Conservation (phyloP, 192 early-diverging fungal genomes). For the Entophlyctis luteolus region DNA sequence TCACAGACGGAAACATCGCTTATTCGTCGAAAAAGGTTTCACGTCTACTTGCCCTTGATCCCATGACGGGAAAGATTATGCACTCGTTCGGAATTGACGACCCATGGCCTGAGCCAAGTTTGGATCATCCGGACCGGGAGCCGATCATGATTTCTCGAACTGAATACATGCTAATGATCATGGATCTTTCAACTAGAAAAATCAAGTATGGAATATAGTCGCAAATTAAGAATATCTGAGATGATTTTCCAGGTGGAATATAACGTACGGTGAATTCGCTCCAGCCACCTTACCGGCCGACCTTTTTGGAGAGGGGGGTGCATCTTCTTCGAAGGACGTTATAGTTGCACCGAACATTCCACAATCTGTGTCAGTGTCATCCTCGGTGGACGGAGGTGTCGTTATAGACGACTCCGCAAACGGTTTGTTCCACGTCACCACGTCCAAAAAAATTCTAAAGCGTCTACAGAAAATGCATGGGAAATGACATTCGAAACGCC, state of each 20-base stretch:
- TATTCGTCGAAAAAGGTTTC: conserved; percentile 69
- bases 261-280: conserved; percentile 41
- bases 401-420: conserved; percentile 14
- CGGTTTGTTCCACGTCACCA: too few species aligned
- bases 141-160: conserved; percentile 23
- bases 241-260: conserved; percentile 42
- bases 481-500: conserved; percentile 28
- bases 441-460: not conserved
- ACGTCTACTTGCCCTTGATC: conserved; percentile 66
- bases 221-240: too few species aligned
- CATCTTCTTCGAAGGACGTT: not conserved
- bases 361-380: not conserved
- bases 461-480: conserved; percentile 9
- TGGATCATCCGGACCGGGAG: not conserved
- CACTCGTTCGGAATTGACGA: conserved; percentile 52
- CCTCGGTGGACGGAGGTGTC: conserved; percentile 2
- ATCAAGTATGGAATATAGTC: conserved; percentile 27
- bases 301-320: not conserved
- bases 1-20: conserved; percentile 47
- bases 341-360: not conserved
- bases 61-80: conserved; percentile 60
- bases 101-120: conserved; percentile 26
- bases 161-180: conserved; percentile 63
- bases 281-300: conserved; percentile 14
- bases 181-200: conserved; percentile 32